Percentiles rank a stretch among this genome's conserved stretches.
Evolutionary conservation across 495 filamentous ascomycete species (phyloP).

Genomic region (Hypoxylon intermedium): DNA sequence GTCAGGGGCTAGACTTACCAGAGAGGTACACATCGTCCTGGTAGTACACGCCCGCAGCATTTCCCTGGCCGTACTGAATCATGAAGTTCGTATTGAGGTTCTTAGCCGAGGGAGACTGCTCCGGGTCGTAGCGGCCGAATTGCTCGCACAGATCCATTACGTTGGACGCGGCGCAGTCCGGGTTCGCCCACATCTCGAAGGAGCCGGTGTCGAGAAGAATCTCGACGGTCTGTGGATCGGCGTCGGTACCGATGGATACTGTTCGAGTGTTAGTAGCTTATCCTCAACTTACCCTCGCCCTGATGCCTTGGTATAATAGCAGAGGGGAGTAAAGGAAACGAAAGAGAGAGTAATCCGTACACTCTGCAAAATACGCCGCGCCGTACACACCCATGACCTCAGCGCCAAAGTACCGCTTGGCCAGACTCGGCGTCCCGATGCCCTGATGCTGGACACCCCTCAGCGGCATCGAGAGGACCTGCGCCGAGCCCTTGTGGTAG

Average conservation of each 20-base stretch:
- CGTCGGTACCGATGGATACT: constrained; percentile 40
- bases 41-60: constrained; percentile 39
- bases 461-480: constrained; percentile 34
- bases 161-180: constrained; percentile 42
- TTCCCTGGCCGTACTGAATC: constrained; percentile 47
- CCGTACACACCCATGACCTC: constrained; percentile 40
- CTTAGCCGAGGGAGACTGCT: constrained; percentile 42
- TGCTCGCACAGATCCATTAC: constrained; percentile 34
- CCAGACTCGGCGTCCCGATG: constrained; percentile 36
- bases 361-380: constrained; percentile 41
- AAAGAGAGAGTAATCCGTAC: constrained; percentile 16
- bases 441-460: constrained; percentile 31
- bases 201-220: constrained; percentile 56
- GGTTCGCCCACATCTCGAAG: constrained; percentile 57
- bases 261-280: constrained; percentile 6
- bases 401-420: constrained; percentile 32
- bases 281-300: not conserved
- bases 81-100: constrained; percentile 28
- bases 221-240: constrained; percentile 44
- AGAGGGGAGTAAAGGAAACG: not conserved
- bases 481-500: constrained; percentile 8
- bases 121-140: constrained; percentile 45
- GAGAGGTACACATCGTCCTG: constrained; percentile 49
- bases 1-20: constrained; percentile 18
- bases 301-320: no score